Evolutionary conservation across 768 basidiomycete genomes (phyloP), one percentile per base, ranked within the genome.

Genomic region (Dacryopinax primogenitus): DNA sequence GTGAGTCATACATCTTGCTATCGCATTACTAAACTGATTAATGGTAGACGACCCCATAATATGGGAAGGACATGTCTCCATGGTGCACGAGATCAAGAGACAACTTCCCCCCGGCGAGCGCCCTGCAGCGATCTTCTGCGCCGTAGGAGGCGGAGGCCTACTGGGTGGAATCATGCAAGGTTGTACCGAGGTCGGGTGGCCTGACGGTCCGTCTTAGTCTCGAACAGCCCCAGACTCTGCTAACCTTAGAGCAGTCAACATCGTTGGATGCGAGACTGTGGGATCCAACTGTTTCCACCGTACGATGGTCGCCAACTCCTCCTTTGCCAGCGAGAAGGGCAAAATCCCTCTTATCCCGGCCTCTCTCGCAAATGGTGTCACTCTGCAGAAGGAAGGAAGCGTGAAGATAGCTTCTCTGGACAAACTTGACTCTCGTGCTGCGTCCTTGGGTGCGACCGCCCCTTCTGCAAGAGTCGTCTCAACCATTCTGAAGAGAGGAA

Each of bases 1-100:
- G 51, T 58, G 66, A 64, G 65, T 58, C 39, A 35, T 41, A 18
- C 23, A 44, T 36, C 30, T 13, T 44, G 28, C 62, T 88, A 87
- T 0, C 78, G 88, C 15, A 76, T 87, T 73, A 78, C 87, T 12
- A 86, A 86, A 2, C 51, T 58, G 13, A 58, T 4, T 15, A 3
- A 13, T 4, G 13, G 18, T 30, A 58, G 86, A 90, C 47, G 78
- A 88, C 69, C 81, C 82, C 3, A 72, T 80, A 2, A 63, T 90
- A 13, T 90, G 88, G 88, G 80, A 85, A 71, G 89, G 89, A 1
- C 86, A 90, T 70, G 79, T 83, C n/a, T 86, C 86, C 18, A 84
- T 90, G 80, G 76, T 90, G 35, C 70, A 75, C 15, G 89, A 90
- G 71, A 83, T 88, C 44, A 72, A 76, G 18, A 70, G 72, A 12